Base-by-base conservation (phyloP, 345 rosid genomes). In the Rhodamnia rubescens region DNA sequence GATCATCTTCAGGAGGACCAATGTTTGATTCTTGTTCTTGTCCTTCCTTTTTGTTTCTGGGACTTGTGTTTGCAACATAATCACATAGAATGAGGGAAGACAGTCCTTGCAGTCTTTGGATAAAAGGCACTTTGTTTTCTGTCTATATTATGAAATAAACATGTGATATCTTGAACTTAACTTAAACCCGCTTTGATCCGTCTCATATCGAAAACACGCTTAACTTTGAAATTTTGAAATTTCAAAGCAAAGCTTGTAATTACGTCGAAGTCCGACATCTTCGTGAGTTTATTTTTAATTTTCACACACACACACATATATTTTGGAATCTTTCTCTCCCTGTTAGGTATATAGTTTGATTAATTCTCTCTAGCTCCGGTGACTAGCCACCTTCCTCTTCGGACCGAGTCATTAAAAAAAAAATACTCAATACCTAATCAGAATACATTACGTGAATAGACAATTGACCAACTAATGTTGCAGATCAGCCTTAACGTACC, bases 1-100 rank as follows among this genome's bases (percentile, higher is more conserved):
- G 44, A 87, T 95, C 40, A 89, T 96, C 80, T 88, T 96, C 54
- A 89, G 82, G 74, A 95, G 87, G 91, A 89, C 88, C 44, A 6
- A 85, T 61, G 18, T 10, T 11, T 42, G 53, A 32, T 32, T 59
- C 80, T 1, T 27, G 29, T 27, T 83, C 44, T n/a, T 83, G 24
- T 21, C 64, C 13, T 55, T 53, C 56, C 24, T 55, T 29, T 29
- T 57, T 24, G 13, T 47, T 11, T 44, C 36, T 13, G 20, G 20
- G 22, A 81, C 52, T 51, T 36, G 14, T 42, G 47, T 69, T 69
- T 69, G 80, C 13, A 69, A 8, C 44, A 32, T 18, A 40, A 0
- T 69, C 47, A 36, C 7, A 10, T 4, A 11, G 80, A 69, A 69
- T 9, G 13, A 69, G 47, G 47, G 80, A 18, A 18, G 80, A 0